These are phyloP conservation scores for Pseudogymnoascus sp. DNA, from an alignment of 2,329 filamentous ascomycete genomes.

Conservation along the genomic window DNA sequence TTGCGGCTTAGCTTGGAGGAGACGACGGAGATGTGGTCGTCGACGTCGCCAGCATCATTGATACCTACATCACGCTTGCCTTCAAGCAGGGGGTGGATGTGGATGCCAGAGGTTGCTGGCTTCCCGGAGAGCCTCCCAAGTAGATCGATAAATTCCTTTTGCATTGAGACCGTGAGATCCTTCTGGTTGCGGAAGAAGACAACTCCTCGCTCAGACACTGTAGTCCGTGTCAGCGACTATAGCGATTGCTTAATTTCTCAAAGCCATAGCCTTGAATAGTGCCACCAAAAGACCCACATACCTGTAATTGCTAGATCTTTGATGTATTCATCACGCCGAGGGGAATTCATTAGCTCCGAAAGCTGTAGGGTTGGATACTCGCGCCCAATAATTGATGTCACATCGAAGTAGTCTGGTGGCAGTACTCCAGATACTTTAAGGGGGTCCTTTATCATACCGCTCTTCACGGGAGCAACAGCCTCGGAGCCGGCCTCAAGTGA, in stretches of 20 bases:
- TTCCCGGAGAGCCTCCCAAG: neutral
- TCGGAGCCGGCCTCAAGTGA: neutral
- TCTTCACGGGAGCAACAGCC: neutral
- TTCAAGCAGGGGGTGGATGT: conserved; percentile 6
- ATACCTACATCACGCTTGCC: conserved; percentile 15
- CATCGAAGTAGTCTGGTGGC: neutral
- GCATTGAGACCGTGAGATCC: conserved; percentile 36
- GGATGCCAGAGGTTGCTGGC: neutral
- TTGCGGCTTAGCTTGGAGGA: conserved; percentile 7
- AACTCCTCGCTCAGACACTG: conserved; percentile 32
- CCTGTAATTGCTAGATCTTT: conserved; percentile 8
- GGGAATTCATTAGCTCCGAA: conserved; percentile 7
- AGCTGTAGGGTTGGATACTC: conserved; percentile 4
- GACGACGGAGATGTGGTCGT: conserved; percentile 9
- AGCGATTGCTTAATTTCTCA: neutral
- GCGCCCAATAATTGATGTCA: conserved; percentile 8
- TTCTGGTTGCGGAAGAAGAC: conserved; percentile 50
- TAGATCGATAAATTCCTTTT: neutral
- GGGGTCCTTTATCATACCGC: conserved; percentile 3
- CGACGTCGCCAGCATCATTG: conserved; percentile 8
- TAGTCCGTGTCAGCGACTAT: neutral
- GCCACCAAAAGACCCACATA: neutral
- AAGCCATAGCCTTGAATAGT: neutral
- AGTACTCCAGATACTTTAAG: neutral
- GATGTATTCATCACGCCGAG: conserved; percentile 8